A percentile compares a stretch with the other conserved stretches of the same genome.
These are phyloP conservation scores for Lanzia echinophila DNA, from an alignment of 2,329 filamentous ascomycete genomes.

Conservation along the genomic window DNA sequence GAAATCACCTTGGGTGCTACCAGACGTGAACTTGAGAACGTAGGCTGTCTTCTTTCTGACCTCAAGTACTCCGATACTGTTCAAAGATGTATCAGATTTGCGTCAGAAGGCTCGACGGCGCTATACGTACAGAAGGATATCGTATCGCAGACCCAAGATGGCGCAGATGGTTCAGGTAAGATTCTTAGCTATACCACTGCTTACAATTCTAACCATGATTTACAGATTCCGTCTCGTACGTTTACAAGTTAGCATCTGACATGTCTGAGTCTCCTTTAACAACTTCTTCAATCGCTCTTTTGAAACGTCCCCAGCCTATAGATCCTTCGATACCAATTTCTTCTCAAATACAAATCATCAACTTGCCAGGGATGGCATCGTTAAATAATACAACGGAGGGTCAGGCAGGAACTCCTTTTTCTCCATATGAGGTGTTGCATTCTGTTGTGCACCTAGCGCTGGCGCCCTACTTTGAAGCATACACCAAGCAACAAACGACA, in stretches of 20 bases:
- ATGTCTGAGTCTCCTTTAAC: slow-evolving; percentile 75
- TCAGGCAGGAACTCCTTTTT: slow-evolving; percentile 65
- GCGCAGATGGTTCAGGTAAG: slow-evolving; percentile 34
- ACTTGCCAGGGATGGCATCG: slow-evolving; percentile 74
- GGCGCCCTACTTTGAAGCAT: slow-evolving; percentile 95
- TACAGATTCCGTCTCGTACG: slow-evolving; percentile 49
- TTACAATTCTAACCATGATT: slow-evolving; percentile 27
- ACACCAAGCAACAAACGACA: slow-evolving; percentile 70
- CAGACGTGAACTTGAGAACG: slow-evolving; percentile 69
- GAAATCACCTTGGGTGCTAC: slow-evolving; percentile 68
- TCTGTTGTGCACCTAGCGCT: slow-evolving; percentile 86
- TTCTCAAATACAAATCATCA: slow-evolving; percentile 87
- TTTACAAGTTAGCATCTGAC: slow-evolving; percentile 75
- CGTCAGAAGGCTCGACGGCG: slow-evolving; percentile 77
- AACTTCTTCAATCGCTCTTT: slow-evolving; percentile 75
- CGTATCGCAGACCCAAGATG: slow-evolving; percentile 34
- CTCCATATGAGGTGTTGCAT: slow-evolving; percentile 88
- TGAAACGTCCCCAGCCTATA: slow-evolving; percentile 85
- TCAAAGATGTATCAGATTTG: slow-evolving; percentile 82
- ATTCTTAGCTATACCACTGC: neutral
- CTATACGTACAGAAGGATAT: slow-evolving; percentile 82
- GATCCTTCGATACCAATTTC: slow-evolving; percentile 75
- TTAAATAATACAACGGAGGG: slow-evolving; percentile 54
- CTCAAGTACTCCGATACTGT: slow-evolving; percentile 69
- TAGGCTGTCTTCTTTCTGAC: slow-evolving; percentile 76